These are phyloP conservation scores for Favolaschia claudopus DNA, from an alignment of 768 basidiomycete genomes.

Conservation along the genomic window DNA sequence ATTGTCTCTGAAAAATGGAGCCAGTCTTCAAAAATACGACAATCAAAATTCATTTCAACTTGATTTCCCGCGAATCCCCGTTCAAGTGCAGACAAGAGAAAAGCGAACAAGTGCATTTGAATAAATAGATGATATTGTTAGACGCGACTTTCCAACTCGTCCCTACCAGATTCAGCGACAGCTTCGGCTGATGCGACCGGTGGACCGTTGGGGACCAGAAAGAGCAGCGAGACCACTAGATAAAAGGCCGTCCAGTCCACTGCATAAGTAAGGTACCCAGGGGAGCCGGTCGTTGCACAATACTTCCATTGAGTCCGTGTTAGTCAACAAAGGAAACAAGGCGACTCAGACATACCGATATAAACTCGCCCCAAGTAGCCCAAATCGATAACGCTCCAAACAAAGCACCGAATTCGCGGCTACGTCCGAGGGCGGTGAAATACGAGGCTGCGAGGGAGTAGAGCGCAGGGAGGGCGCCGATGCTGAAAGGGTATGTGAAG, in stretches of 20 bases:
- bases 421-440: not conserved
- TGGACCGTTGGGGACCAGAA: slow-evolving; percentile 7
- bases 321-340: not conserved
- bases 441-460: slow-evolving; percentile 14
- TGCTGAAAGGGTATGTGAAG: slow-evolving; percentile 4
- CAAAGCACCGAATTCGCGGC: not conserved
- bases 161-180: too few species aligned
- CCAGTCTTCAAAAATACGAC: too few species aligned
- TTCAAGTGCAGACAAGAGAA: too few species aligned
- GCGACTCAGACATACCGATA: slow-evolving; percentile 9
- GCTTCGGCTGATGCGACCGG: not conserved
- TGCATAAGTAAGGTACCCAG: not conserved
- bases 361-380: not conserved
- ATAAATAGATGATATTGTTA: too few species aligned
- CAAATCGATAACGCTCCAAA: slow-evolving; percentile 15
- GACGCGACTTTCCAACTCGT: too few species aligned
- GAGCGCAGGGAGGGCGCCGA: slow-evolving; percentile 9
- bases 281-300: not conserved
- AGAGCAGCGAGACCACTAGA: slow-evolving; percentile 4
- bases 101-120: too few species aligned
- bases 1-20: too few species aligned
- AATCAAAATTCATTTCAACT: too few species aligned
- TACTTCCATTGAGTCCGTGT: not conserved
- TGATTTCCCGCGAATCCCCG: too few species aligned
- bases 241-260: not conserved